phyloP scores from a whole-genome alignment of 164 flowering plant species.

The Vitis amurensis region DNA sequence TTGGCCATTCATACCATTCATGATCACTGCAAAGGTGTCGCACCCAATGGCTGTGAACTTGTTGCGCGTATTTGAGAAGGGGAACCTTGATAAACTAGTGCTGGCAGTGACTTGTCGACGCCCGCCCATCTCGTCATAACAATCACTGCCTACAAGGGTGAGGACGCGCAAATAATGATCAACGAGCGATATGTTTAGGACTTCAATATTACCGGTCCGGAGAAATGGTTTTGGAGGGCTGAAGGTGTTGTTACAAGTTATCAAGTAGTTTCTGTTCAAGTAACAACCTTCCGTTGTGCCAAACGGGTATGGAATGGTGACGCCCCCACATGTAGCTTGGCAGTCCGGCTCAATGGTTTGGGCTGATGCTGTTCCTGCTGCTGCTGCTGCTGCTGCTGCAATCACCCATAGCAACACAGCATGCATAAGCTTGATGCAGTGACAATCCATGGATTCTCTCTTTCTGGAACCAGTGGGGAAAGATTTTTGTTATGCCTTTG shows the following conservation, averaged over 20 bases:
- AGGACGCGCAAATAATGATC: background rate
- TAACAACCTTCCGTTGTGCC: conserved; percentile 24
- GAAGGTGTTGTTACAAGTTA: conserved; percentile 23
- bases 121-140: background rate
- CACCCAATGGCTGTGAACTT: conserved; percentile 5
- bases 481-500: no score
- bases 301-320: conserved; percentile 51
- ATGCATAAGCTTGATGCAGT: no score
- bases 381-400: no score
- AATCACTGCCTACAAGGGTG: background rate
- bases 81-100: background rate
- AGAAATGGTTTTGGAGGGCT: background rate
- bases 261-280: conserved; percentile 8
- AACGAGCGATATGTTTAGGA: conserved; percentile 2
- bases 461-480: no score
- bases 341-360: conserved; percentile 17
- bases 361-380: no score
- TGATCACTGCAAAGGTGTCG: background rate
- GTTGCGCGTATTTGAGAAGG: background rate
- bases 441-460: no score
- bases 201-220: background rate
- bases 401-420: no score
- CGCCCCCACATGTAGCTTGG: conserved; percentile 25
- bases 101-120: no score
- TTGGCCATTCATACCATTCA: background rate